Conservation (phyloP, 495 filamentous ascomycete genomes). For the Lasiosphaeria hispida region DNA sequence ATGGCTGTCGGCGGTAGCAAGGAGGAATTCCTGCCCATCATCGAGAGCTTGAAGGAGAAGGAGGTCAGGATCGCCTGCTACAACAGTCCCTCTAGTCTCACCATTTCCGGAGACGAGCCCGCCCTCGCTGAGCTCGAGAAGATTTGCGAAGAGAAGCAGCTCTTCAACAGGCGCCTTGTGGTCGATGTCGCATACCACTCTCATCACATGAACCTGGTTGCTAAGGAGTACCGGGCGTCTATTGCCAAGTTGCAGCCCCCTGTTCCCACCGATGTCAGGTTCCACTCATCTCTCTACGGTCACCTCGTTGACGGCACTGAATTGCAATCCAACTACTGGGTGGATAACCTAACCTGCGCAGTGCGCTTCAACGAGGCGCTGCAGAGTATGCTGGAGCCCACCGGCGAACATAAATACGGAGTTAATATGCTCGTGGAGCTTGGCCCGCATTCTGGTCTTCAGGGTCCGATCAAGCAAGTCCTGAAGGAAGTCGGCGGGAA, state of each 20-base stretch:
- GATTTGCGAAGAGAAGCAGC: slow-evolving; percentile 40
- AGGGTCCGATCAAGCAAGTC: slow-evolving; percentile 56
- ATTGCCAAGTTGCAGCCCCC: slow-evolving; percentile 32
- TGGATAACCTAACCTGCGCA: slow-evolving; percentile 42
- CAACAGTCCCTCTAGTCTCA: slow-evolving; percentile 60
- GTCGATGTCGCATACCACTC: slow-evolving; percentile 67
- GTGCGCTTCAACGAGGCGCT: slow-evolving; percentile 42
- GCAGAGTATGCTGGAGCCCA: slow-evolving; percentile 34
- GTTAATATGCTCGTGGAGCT: slow-evolving; percentile 56
- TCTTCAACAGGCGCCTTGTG: slow-evolving; percentile 54
- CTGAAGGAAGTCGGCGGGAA: slow-evolving; percentile 39
- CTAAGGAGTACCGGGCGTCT: slow-evolving; percentile 38
- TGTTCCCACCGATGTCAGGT: slow-evolving; percentile 35
- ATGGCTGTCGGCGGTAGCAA: slow-evolving; percentile 50
- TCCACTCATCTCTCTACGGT: slow-evolving; percentile 39
- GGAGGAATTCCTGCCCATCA: slow-evolving; percentile 38
- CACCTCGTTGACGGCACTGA: slow-evolving; percentile 31
- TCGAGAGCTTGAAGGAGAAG: slow-evolving; percentile 38
- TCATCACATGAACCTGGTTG: slow-evolving; percentile 56
- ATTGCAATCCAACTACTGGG: slow-evolving; percentile 45
- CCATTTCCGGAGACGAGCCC: slow-evolving; percentile 54
- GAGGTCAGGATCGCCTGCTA: slow-evolving; percentile 48
- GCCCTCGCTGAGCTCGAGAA: slow-evolving; percentile 50
- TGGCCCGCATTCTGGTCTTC: slow-evolving; percentile 61
- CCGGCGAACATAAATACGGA: slow-evolving; percentile 34